Evolutionary conservation across 257 asterid genomes (phyloP).

Genomic region (Ocimum tenuiflorum): DNA sequence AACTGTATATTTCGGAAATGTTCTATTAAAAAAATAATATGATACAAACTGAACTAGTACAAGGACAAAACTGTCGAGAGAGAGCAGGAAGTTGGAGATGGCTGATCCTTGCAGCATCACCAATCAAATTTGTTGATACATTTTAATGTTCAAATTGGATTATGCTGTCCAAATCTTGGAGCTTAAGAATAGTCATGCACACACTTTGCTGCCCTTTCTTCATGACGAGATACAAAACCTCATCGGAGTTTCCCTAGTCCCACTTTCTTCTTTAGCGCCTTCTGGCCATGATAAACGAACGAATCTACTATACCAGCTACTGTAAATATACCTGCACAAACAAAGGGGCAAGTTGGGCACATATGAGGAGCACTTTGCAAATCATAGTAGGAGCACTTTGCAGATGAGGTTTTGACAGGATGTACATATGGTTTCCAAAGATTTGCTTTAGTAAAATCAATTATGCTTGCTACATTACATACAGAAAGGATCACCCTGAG

Average conservation of each 20-base stretch:
- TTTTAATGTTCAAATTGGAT: neutral
- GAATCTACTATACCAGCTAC: slow-evolving; percentile 93
- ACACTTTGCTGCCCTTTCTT: slow-evolving; percentile 7
- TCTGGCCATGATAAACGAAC: slow-evolving; percentile 75
- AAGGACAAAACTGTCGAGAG: slow-evolving; percentile 20
- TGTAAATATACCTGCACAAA: slow-evolving; percentile 63
- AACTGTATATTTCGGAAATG: neutral
- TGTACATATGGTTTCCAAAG: no score
- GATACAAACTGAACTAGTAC: slow-evolving; percentile 5
- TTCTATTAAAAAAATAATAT: neutral
- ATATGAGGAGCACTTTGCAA: no score
- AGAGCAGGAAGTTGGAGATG: slow-evolving; percentile 10
- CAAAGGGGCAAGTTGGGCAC: no score
- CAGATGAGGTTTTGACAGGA: no score
- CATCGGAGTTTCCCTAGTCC: slow-evolving; percentile 71
- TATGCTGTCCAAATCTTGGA: neutral
- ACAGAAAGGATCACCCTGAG: no score
- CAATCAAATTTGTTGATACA: slow-evolving; percentile 17
- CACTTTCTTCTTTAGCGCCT: slow-evolving; percentile 72
- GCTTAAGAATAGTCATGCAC: neutral
- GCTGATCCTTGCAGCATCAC: slow-evolving; percentile 14
- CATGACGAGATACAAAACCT: slow-evolving; percentile 5
- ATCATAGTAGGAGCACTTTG: no score
- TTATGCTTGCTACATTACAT: no score
- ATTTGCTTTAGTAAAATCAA: no score